These are phyloP conservation scores for Physcia stellaris DNA, from an alignment of 495 filamentous ascomycete genomes.

Conservation along the genomic window DNA sequence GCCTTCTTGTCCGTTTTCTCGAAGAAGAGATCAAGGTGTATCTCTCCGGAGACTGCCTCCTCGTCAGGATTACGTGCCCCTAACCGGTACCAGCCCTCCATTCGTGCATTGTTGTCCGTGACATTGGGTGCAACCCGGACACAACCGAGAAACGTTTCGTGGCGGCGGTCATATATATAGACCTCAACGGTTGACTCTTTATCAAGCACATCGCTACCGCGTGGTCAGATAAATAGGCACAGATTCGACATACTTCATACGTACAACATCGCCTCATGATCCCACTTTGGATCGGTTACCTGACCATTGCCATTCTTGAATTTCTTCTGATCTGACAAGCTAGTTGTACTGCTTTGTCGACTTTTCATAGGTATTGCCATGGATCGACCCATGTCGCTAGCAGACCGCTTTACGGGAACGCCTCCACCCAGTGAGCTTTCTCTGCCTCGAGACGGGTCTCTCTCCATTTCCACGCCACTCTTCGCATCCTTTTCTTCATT, in stretches of 20 bases:
- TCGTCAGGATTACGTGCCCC: conserved; percentile 50
- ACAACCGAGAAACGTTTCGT: conserved; percentile 86
- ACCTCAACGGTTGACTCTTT: conserved; percentile 85
- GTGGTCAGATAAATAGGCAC: conserved; percentile 12
- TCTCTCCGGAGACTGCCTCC: conserved; percentile 74
- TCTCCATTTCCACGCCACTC: conserved; percentile 23
- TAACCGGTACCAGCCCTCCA: conserved; percentile 79
- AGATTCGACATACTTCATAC: conserved; percentile 20
- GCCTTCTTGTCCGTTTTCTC: conserved; percentile 85
- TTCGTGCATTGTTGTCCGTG: conserved; percentile 49
- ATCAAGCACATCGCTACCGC: conserved; percentile 76
- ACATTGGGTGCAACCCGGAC: conserved; percentile 60
- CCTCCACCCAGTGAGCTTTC: conserved; percentile 35
- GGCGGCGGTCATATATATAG: conserved; percentile 81
- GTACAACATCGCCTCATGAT: conserved; percentile 91
- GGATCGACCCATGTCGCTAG: conserved; percentile 61
- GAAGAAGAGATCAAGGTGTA: conserved; percentile 72
- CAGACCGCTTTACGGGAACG: conserved; percentile 49
- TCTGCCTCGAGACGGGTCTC: conserved; percentile 31
- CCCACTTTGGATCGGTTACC: conserved; percentile 85
- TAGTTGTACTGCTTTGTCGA: conserved; percentile 88
- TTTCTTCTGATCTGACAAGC: conserved; percentile 54
- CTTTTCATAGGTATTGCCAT: conserved; percentile 96
- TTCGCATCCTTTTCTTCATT: conserved; percentile 48
- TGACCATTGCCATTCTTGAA: conserved; percentile 49